Conservation (phyloP, 129 eudicot species). For the Flaveria brownii region DNA sequence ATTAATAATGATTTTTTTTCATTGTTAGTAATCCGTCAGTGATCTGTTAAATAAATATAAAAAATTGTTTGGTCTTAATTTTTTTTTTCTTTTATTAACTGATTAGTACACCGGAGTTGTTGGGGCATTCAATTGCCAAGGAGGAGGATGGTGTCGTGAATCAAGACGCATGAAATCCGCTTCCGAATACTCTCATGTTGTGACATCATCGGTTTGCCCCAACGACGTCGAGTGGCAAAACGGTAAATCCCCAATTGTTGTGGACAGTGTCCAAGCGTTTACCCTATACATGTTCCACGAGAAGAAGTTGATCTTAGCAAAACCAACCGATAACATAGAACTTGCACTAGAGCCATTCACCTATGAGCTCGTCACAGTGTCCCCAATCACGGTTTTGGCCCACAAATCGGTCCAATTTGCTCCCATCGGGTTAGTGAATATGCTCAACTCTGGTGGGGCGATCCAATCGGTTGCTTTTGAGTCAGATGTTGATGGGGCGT, state of each 20-base stretch:
- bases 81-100: not conserved
- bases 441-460: constrained; percentile 91
- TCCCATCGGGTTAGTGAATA: constrained; percentile 93
- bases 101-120: constrained; percentile 73
- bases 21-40: too few relatives aligned
- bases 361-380: constrained; percentile 67
- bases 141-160: constrained; percentile 88
- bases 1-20: too few relatives aligned
- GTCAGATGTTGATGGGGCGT: constrained; percentile 21
- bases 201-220: constrained; percentile 51
- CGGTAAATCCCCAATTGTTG: constrained; percentile 40
- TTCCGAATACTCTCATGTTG: constrained; percentile 50
- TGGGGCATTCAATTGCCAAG: constrained; percentile 93
- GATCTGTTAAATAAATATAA: too few relatives aligned
- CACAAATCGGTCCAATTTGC: constrained; percentile 62
- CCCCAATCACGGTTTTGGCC: constrained; percentile 50
- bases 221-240: constrained; percentile 73
- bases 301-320: constrained; percentile 55
- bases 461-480: constrained; percentile 41
- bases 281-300: constrained; percentile 56
- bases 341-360: constrained; percentile 58
- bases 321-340: constrained; percentile 46
- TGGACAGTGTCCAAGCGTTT: constrained; percentile 46
- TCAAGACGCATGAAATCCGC: constrained; percentile 58
- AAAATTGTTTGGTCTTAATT: not conserved